phyloP scores from a whole-genome alignment of 139 green algal genomes.

The Coelastrella sp. region DNA sequence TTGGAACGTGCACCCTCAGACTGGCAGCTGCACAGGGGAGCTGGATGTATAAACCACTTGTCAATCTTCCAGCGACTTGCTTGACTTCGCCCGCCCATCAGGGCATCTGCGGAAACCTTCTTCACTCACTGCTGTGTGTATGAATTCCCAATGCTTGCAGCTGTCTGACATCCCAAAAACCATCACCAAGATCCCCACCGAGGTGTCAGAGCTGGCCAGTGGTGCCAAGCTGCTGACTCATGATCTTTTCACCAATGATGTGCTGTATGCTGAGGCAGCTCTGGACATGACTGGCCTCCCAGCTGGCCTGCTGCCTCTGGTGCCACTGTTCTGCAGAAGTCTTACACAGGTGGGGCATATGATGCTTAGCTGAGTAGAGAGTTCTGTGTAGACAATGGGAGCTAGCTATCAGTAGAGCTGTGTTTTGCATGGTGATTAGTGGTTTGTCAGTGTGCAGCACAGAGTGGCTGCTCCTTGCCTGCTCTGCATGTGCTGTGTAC shows the following conservation, averaged over 20 bases:
- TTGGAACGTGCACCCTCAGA: too few relatives aligned
- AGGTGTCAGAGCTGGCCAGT: constrained; percentile 49
- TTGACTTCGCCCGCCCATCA: too few relatives aligned
- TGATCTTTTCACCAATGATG: constrained; percentile 99
- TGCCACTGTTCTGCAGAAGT: constrained; percentile 96
- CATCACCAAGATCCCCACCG: constrained; percentile 85
- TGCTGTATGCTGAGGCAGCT: constrained; percentile 94
- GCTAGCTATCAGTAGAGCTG: too few relatives aligned
- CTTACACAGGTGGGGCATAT: constrained; percentile 75
- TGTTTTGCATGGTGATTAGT: too few relatives aligned
- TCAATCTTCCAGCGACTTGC: too few relatives aligned
- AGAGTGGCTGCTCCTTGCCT: neutral
- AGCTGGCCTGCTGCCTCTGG: constrained; percentile 89
- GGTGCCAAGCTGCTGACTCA: constrained; percentile 90
- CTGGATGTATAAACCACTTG: too few relatives aligned
- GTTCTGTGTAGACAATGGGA: too few relatives aligned
- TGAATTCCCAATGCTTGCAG: constrained; percentile 32
- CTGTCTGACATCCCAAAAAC: constrained; percentile 93
- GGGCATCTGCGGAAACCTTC: neutral
- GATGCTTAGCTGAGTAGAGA: neutral
- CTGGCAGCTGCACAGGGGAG: too few relatives aligned
- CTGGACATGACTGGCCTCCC: constrained; percentile 80
- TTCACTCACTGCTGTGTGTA: neutral
- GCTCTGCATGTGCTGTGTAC: too few relatives aligned
- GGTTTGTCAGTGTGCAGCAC: neutral